phyloP scores from a whole-genome alignment of 768 basidiomycete genomes.

The Pulveroboletus sp. region DNA sequence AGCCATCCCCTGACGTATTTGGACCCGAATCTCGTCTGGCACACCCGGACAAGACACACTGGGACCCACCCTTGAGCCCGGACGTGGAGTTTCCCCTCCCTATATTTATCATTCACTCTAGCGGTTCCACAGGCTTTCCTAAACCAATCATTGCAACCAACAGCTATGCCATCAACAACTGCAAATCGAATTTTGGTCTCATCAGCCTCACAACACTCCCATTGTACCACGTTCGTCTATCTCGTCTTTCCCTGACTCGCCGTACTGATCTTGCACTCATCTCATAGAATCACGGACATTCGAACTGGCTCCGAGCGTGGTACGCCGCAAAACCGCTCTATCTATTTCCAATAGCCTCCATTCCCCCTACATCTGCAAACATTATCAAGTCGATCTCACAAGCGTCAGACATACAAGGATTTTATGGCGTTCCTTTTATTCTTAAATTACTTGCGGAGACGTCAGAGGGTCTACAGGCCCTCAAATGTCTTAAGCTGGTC shows the following conservation, averaged over 20 bases:
- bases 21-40: constrained; percentile 12
- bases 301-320: constrained; percentile 39
- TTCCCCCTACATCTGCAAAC: constrained; percentile 46
- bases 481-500: constrained; percentile 47
- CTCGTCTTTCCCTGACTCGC: not conserved
- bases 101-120: constrained; percentile 27
- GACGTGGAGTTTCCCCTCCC: constrained; percentile 22
- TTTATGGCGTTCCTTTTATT: constrained; percentile 38
- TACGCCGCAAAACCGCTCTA: constrained; percentile 41
- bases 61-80: constrained; percentile 20
- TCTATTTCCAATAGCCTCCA: constrained; percentile 39
- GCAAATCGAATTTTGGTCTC: constrained; percentile 30
- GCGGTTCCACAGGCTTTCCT: constrained; percentile 44
- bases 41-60: constrained; percentile 20
- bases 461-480: constrained; percentile 39
- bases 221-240: constrained; percentile 30
- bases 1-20: constrained; percentile 20
- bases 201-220: constrained; percentile 25
- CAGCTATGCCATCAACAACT: constrained; percentile 34
- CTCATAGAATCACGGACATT: constrained; percentile 22
- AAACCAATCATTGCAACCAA: constrained; percentile 41
- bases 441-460: constrained; percentile 49
- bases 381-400: constrained; percentile 38
- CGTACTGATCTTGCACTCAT: not conserved
- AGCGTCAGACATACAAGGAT: constrained; percentile 30